Percentiles rank a stretch among this genome's conserved stretches.
Conservation (phyloP, 108 stramenopile species). For the Cyclotella cryptica region DNA sequence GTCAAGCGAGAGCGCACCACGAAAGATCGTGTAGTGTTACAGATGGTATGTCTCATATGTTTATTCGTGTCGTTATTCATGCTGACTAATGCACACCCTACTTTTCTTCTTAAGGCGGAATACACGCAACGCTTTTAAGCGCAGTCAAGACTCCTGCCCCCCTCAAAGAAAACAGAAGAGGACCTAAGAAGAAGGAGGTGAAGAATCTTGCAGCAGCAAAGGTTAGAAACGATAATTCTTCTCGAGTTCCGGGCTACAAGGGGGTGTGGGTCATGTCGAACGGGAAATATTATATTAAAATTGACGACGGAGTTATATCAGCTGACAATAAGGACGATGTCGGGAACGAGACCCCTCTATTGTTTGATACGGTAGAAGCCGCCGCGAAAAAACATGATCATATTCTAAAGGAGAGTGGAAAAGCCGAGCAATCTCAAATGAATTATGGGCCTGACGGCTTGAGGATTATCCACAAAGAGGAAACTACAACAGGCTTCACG, state of each 20-base stretch:
- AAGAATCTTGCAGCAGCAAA: conserved; percentile 31
- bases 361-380: conserved; percentile 71
- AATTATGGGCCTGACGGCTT: conserved; percentile 79
- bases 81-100: background rate
- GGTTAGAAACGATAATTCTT: conserved; percentile 69
- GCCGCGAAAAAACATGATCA: conserved; percentile 78
- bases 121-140: conserved; percentile 24
- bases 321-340: conserved; percentile 6
- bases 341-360: conserved; percentile 34
- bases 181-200: conserved; percentile 53
- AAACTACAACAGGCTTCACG: conserved; percentile 18
- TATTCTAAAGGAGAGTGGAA: conserved; percentile 38
- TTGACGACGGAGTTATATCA: conserved; percentile 55
- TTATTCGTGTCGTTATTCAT: background rate
- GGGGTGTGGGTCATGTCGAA: conserved; percentile 75
- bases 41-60: conserved; percentile 7
- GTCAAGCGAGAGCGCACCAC: conserved; percentile 82
- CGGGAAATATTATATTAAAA: conserved; percentile 82
- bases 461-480: conserved; percentile 69
- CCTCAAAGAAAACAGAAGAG: conserved; percentile 35
- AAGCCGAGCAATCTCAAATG: conserved; percentile 47
- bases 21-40: conserved; percentile 74
- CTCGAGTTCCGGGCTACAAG: conserved; percentile 70
- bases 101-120: conserved; percentile 1
- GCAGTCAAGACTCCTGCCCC: conserved; percentile 43